These are phyloP conservation scores for Ophiobolus disseminans DNA, from an alignment of 2,329 filamentous ascomycete species.

Conservation along the genomic window DNA sequence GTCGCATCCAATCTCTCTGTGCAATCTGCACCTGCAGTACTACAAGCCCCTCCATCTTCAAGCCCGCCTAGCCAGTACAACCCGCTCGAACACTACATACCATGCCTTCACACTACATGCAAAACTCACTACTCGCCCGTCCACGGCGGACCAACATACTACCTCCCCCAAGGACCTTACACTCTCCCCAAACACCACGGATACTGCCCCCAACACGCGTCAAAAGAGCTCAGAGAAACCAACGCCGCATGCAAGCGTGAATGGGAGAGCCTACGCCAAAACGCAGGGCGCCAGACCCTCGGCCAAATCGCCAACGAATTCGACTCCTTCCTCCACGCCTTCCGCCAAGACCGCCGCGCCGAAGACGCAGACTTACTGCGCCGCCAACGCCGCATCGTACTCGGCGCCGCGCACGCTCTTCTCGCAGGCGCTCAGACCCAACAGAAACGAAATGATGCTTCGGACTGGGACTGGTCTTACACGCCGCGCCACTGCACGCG, in stretches of 20 bases:
- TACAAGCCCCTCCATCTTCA: conserved; percentile 8
- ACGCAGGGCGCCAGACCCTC: conserved; percentile 43
- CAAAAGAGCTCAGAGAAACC: conserved; percentile 34
- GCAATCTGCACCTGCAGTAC: conserved; percentile 24
- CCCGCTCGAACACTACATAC: conserved; percentile 38
- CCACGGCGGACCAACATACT: conserved; percentile 36
- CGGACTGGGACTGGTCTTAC: conserved; percentile 37
- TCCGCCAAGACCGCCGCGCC: conserved; percentile 20
- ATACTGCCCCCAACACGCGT: conserved; percentile 37
- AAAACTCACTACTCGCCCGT: conserved; percentile 32
- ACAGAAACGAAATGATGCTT: conserved; percentile 2
- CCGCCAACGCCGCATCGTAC: conserved; percentile 18
- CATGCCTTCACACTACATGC: conserved; percentile 36
- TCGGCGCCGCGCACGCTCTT: conserved; percentile 12
- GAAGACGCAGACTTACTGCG: conserved; percentile 18
- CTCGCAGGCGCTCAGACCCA: not conserved
- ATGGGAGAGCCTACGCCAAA: conserved; percentile 40
- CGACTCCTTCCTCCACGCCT: conserved; percentile 25
- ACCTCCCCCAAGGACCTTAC: conserved; percentile 37
- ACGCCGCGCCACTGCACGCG: conserved; percentile 34
- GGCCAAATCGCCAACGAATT: conserved; percentile 37
- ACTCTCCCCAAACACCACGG: conserved; percentile 32
- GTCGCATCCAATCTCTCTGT: conserved; percentile 19
- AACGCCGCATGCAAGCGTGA: conserved; percentile 32
- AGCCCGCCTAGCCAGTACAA: conserved; percentile 33